A percentile compares a stretch with the other conserved stretches of the same genome.
phyloP scores from a whole-genome alignment of 2,329 filamentous ascomycete genomes.

The Ceratocystis alfenasii region DNA sequence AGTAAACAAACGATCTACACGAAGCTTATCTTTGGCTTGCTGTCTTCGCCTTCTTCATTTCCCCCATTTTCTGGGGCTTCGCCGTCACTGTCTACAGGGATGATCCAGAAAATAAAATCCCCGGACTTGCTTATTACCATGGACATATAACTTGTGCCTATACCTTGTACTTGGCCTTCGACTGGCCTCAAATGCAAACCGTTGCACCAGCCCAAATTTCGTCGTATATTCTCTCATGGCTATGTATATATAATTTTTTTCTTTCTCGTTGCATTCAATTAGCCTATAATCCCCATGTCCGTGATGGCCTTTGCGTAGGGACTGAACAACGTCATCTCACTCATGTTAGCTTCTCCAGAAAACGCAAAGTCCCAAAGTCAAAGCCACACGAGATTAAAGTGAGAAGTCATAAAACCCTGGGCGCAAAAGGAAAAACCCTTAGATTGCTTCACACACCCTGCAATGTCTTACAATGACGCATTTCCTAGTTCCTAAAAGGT shows the following conservation, averaged over 20 bases:
- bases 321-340: neutral
- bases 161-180: neutral
- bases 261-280: no score
- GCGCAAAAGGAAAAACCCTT: neutral
- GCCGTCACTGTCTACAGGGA: neutral
- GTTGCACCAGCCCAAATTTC: neutral
- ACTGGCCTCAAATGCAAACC: neutral
- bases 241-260: no score
- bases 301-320: no score
- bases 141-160: no score
- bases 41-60: neutral
- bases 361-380: no score
- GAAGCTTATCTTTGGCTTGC: neutral
- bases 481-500: neutral
- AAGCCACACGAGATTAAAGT: neutral
- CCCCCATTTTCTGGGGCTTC: neutral
- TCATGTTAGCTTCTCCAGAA: no score
- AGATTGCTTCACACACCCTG: neutral
- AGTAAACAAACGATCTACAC: neutral
- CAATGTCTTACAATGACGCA: conserved; percentile 5
- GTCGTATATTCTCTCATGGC: neutral
- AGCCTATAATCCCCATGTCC: no score
- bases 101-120: neutral
- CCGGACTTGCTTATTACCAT: neutral
- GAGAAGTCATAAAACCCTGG: neutral